phyloP scores from a whole-genome alignment of 2,329 filamentous ascomycete genomes.

The Neonectria neomacrospora region DNA sequence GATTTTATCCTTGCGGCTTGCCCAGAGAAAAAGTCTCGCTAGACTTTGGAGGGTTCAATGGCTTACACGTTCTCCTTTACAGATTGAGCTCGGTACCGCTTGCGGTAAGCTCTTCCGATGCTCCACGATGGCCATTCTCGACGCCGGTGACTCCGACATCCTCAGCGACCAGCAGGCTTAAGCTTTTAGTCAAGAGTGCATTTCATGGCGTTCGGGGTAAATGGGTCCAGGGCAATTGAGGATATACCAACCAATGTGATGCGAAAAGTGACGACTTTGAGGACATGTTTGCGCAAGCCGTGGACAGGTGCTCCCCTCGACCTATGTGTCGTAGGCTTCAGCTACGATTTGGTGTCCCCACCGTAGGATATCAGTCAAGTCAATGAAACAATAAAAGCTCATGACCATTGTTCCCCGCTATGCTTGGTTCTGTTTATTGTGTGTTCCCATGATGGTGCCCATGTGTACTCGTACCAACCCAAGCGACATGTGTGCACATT shows the following conservation, averaged over 20 bases:
- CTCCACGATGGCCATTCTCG: slow-evolving; percentile 96
- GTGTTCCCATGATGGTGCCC: background rate
- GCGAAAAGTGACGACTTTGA: slow-evolving; percentile 48
- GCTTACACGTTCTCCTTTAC: slow-evolving; percentile 65
- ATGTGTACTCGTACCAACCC: background rate
- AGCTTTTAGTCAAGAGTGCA: slow-evolving; percentile 44
- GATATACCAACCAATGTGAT: slow-evolving; percentile 53
- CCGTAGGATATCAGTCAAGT: slow-evolving; percentile 39
- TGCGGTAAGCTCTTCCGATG: slow-evolving; percentile 99
- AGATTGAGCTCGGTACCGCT: slow-evolving; percentile 98
- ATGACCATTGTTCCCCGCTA: slow-evolving; percentile 50
- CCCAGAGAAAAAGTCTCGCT: slow-evolving; percentile 91
- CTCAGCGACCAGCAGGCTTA: slow-evolving; percentile 80
- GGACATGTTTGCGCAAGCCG: slow-evolving; percentile 32
- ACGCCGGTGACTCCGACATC: slow-evolving; percentile 99
- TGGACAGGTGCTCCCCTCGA: slow-evolving; percentile 40
- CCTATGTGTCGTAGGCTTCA: slow-evolving; percentile 42
- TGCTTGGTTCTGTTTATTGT: slow-evolving; percentile 3
- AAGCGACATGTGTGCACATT: no score
- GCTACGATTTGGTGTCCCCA: slow-evolving; percentile 35
- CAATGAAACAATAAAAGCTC: slow-evolving; percentile 52
- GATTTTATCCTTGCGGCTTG: slow-evolving; percentile 56
- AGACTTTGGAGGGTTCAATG: slow-evolving; percentile 88
- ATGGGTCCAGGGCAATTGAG: slow-evolving; percentile 50
- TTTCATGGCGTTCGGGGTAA: slow-evolving; percentile 59